Evolutionary conservation across 768 basidiomycete species (phyloP), one percentile per base, ranked within the genome.

Genomic region (Boletellus ananiceps): DNA sequence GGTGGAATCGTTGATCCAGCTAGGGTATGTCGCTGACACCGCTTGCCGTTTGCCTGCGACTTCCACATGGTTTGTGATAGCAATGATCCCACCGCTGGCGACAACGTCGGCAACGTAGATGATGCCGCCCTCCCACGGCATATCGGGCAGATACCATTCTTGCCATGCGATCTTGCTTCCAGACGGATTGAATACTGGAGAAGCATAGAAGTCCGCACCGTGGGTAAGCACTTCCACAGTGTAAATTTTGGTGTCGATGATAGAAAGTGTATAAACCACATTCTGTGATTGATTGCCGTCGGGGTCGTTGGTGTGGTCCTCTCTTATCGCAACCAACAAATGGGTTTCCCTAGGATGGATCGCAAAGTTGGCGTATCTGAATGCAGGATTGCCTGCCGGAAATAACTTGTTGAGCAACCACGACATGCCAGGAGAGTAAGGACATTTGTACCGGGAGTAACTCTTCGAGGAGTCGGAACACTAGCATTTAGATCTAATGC

Each of bases 161-260:
- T 79, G 69, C 80, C 81, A 89, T 0, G 72, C 74, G 6, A 88
- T 56, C 46, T 69, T 71, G 27, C 55, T 68, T 0, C 84, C 85
- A 45, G 81, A 74, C 0, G 79, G 74, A 18, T 78, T 79, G 65
- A 84, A 78, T 27, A 60, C 67, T 0, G 84, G 80, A 3, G 70
- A 57, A 45, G 75, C 73, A 59, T 89, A 90, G 65, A 88, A 90
- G 56, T 84, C 86, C 0, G 79, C 77, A 8, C 81, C 83, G 0
- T 69, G 62, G 3, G 68, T 62, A 27, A 88, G 58, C 5, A 71
- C 55, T 2, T 63, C 54, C 3, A 83, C 61, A 1, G 66, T 60
- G 50, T 72, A 68, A 1, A 69, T 65, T 1, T 47, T 52, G 0
- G 73, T 72, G 61, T 84, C 65, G 57, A 90, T 74, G 41, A 81